Conservation (phyloP, 345 rosid genomes). For the Eucalyptus grandis region DNA sequence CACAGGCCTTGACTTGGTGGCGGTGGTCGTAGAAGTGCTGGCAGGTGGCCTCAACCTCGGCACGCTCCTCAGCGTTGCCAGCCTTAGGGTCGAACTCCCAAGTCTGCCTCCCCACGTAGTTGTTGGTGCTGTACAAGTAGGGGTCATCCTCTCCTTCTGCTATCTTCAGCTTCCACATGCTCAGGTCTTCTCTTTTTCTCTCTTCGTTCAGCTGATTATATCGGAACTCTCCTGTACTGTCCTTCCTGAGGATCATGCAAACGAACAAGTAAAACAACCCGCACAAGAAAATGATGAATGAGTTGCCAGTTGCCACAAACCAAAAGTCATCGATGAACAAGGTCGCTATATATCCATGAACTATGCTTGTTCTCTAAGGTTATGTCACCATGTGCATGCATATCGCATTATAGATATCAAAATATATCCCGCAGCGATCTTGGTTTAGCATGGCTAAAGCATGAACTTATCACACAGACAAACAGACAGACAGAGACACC, state of each 20-base stretch:
- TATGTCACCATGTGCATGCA: not conserved
- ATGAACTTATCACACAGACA: not conserved
- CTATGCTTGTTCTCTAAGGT: not conserved
- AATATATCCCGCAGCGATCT: not conserved
- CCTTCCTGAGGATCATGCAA: not conserved
- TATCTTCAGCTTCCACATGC: conserved; percentile 19
- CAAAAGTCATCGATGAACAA: not conserved
- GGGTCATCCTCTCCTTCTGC: not conserved
- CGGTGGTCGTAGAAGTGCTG: conserved; percentile 5
- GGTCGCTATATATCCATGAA: not conserved
- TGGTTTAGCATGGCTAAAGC: not conserved
- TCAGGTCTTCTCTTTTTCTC: not conserved
- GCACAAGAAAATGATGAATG: not conserved
- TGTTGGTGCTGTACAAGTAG: conserved; percentile 2
- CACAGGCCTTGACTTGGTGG: not conserved
- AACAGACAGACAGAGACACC: not conserved
- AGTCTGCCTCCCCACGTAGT: conserved; percentile 4
- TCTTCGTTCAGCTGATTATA: not conserved
- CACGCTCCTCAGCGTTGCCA: not conserved
- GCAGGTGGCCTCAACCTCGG: not conserved
- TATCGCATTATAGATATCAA: not conserved
- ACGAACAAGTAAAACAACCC: not conserved
- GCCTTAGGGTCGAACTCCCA: conserved; percentile 9
- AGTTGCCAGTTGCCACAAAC: not conserved
- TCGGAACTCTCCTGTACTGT: not conserved